Percentiles rank a stretch among this genome's conserved stretches.
phyloP scores from a whole-genome alignment of 495 filamentous ascomycete genomes.

The Penicillium robsamsonii region DNA sequence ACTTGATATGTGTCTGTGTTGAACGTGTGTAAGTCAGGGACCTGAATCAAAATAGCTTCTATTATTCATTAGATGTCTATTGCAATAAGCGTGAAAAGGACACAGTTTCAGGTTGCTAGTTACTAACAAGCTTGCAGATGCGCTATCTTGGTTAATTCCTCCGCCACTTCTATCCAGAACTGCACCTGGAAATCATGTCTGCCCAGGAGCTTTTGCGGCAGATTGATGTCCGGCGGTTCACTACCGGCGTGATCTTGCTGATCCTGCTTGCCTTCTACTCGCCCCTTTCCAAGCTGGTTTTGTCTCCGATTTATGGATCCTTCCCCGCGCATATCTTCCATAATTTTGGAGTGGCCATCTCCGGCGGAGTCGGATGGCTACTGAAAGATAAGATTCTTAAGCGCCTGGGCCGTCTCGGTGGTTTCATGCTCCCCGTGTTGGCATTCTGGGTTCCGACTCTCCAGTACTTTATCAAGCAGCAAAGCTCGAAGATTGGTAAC shows the following conservation, averaged over 20 bases:
- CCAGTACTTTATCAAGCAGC: slow-evolving; percentile 64
- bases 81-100: neutral
- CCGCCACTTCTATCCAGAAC: slow-evolving; percentile 11
- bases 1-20: slow-evolving; percentile 18
- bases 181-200: slow-evolving; percentile 26
- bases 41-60: neutral
- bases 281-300: slow-evolving; percentile 66
- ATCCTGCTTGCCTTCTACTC: slow-evolving; percentile 70
- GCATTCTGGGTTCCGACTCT: slow-evolving; percentile 70
- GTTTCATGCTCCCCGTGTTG: slow-evolving; percentile 59
- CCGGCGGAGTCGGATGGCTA: slow-evolving; percentile 62
- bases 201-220: slow-evolving; percentile 28
- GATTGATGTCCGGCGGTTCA: slow-evolving; percentile 31
- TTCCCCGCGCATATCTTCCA: slow-evolving; percentile 74
- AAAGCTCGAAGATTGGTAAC: slow-evolving; percentile 63
- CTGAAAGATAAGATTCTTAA: slow-evolving; percentile 50
- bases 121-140: slow-evolving; percentile 17
- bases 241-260: slow-evolving; percentile 50
- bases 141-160: slow-evolving; percentile 1
- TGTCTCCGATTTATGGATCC: slow-evolving; percentile 84
- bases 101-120: slow-evolving; percentile 12
- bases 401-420: slow-evolving; percentile 38
- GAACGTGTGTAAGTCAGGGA: slow-evolving; percentile 24
- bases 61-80: neutral
- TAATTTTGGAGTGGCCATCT: slow-evolving; percentile 58